Conservation (phyloP, 1,284 basidiomycete genomes). For the Ustilago hordei region DNA sequence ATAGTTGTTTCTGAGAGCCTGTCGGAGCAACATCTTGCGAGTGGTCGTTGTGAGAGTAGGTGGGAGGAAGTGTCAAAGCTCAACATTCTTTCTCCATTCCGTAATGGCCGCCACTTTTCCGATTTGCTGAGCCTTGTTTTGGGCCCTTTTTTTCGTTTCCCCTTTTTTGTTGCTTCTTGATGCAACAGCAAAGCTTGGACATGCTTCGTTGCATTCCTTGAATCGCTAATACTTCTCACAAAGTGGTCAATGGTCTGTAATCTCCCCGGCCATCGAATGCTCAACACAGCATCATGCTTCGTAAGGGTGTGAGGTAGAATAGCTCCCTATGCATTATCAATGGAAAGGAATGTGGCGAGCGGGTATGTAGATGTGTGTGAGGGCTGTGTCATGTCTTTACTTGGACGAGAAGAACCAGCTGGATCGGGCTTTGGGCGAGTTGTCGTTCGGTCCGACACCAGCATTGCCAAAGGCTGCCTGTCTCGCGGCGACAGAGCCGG, state of each 20-base stretch:
- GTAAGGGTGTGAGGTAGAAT: neutral
- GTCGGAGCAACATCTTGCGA: slow-evolving; percentile 33
- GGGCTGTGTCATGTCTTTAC: slow-evolving; percentile 17
- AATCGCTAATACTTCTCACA: too few relatives aligned
- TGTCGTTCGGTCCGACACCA: slow-evolving; percentile 31
- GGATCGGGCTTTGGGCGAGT: slow-evolving; percentile 58
- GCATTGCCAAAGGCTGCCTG: slow-evolving; percentile 34
- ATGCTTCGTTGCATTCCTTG: too few relatives aligned
- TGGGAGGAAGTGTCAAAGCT: neutral
- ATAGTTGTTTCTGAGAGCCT: slow-evolving; percentile 40
- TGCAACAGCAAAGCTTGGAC: too few relatives aligned
- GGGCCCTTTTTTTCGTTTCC: slow-evolving; percentile 2
- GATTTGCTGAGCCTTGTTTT: neutral
- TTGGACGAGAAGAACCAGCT: slow-evolving; percentile 64
- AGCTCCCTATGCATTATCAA: slow-evolving; percentile 13
- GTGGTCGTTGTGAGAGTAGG: neutral
- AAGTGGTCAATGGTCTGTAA: too few relatives aligned
- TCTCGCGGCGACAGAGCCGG: slow-evolving; percentile 41
- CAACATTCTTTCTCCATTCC: slow-evolving; percentile 34
- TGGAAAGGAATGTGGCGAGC: slow-evolving; percentile 9
- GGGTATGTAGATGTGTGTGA: slow-evolving; percentile 18
- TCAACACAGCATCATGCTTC: too few relatives aligned
- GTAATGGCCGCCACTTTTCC: slow-evolving; percentile 24
- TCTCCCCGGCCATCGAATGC: too few relatives aligned
- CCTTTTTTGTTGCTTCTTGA: neutral